Percentiles rank a stretch among this genome's conserved stretches.
Evolutionary conservation across 1,284 basidiomycete genomes (phyloP).

Genomic region (Neonothopanus nambi): DNA sequence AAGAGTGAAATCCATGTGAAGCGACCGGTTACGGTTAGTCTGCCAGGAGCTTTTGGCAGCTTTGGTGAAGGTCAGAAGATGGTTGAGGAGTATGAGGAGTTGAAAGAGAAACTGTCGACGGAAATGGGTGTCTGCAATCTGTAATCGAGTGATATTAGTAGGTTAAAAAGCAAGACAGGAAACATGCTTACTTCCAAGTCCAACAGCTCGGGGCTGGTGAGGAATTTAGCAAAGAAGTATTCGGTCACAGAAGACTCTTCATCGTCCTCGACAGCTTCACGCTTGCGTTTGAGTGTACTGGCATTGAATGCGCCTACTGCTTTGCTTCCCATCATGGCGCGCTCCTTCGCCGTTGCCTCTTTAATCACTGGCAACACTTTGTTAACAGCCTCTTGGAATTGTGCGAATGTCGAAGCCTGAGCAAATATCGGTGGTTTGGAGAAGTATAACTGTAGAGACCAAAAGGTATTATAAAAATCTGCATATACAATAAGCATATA

Average conservation of each 20-base stretch:
- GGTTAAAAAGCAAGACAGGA: background rate
- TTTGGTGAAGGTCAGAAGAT: conserved; percentile 78
- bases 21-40: conserved; percentile 63
- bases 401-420: conserved; percentile 49
- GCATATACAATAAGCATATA: conserved; percentile 7
- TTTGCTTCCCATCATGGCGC: conserved; percentile 76
- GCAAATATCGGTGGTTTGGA: conserved; percentile 70
- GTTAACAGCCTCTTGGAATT: conserved; percentile 69
- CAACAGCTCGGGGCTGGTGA: conserved; percentile 83
- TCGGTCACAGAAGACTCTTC: conserved; percentile 51
- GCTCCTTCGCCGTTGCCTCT: conserved; percentile 82
- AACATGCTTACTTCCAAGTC: conserved; percentile 73
- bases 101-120: conserved; percentile 91
- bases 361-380: conserved; percentile 76
- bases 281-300: conserved; percentile 57
- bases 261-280: conserved; percentile 49
- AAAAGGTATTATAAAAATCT: conserved; percentile 86
- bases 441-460: conserved; percentile 80
- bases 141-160: conserved; percentile 11
- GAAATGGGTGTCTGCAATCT: conserved; percentile 88
- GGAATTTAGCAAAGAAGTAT: conserved; percentile 90
- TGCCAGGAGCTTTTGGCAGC: conserved; percentile 63
- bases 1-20: conserved; percentile 80
- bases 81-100: conserved; percentile 79
- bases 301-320: conserved; percentile 35